Evolutionary conservation across 2,329 filamentous ascomycete genomes (phyloP).

Genomic region (Penicillium fuscoglaucum): DNA sequence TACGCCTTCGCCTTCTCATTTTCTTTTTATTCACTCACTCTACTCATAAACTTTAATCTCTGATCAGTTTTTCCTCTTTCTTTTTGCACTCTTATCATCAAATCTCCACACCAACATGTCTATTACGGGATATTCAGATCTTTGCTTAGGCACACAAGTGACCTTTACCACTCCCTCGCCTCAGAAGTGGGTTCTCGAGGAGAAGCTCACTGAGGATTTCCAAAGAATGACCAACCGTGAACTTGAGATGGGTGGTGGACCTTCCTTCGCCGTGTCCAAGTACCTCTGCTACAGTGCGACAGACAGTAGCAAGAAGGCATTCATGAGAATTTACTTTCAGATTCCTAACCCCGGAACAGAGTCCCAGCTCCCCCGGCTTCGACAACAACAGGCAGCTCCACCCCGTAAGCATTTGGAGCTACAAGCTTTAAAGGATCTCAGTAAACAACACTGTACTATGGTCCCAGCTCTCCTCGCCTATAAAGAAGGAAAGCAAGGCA

Average conservation of each 20-base stretch:
- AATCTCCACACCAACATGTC: neutral
- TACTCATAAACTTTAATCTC: neutral
- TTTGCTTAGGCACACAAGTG: neutral
- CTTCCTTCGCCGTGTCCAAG: neutral
- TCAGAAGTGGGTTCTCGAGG: constrained; percentile 1
- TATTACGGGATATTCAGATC: neutral
- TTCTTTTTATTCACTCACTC: neutral
- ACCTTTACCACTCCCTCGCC: neutral
- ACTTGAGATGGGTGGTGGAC: neutral
- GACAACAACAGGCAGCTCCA: neutral
- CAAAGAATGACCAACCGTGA: neutral
- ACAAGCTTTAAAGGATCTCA: neutral
- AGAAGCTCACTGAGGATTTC: neutral
- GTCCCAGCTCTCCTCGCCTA: neutral
- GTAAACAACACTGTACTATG: neutral
- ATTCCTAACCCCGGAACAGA: neutral
- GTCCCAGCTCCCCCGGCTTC: neutral
- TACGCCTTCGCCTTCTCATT: neutral
- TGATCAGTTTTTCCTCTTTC: neutral
- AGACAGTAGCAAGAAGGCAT: neutral
- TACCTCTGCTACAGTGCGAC: neutral
- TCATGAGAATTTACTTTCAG: neutral
- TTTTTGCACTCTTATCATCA: neutral
- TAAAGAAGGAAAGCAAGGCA: neutral
- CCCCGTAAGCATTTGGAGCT: neutral